Evolutionary conservation across 2,329 filamentous ascomycete genomes (phyloP), one percentile per base, ranked within the genome.

Genomic region (Xylaria sp.): DNA sequence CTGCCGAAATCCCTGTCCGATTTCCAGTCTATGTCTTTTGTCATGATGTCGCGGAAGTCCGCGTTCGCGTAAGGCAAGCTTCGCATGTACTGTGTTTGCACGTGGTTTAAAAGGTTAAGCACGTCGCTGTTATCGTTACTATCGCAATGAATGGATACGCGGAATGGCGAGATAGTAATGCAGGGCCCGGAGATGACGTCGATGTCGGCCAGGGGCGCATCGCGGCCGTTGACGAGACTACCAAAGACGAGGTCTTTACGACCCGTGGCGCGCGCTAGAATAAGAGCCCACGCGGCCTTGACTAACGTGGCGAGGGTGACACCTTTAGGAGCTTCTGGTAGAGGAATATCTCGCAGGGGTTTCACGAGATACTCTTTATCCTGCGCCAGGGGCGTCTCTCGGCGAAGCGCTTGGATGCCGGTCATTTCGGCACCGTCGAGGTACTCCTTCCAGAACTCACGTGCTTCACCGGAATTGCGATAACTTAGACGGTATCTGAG

Each of bases 201-300:
- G 0, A 25, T 4, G 4, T 54, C 19, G 17, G 42, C 8, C 2
- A 64, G n/a, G 0, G 49, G 35, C n/a, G 21, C 25, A 28, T 59
- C 55, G 6, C 63, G 54, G 4, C 63, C 62, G 40, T 21, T 47
- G 25, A 63, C 42, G 11, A 60, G 6, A 4, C 52, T 45, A 15
- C 59, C 63, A 37, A 60, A 65, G 1, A 65, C 55, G 21, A 65
- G 50, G 25, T 65, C 63, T 14, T 33, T 51, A 9, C n/a, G 19
- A 17, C 43, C 38, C 1, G 53, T 49, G 6, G 35, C n/a, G 11
- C 23, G 23, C 3, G 62, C 28, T 0, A 58, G 47, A 11, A 61
- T 45, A 6, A 61, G 19, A 11, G 62, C n/a, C 62, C 62, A 64
- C 1, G 31, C 54, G 14, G 62, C 54, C 25, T 55, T 64, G 6